Percentiles rank a stretch among this genome's conserved stretches.
Evolutionary conservation across 176 grass and related monocot genomes (phyloP).

Genomic region (Luzula sylvatica): DNA sequence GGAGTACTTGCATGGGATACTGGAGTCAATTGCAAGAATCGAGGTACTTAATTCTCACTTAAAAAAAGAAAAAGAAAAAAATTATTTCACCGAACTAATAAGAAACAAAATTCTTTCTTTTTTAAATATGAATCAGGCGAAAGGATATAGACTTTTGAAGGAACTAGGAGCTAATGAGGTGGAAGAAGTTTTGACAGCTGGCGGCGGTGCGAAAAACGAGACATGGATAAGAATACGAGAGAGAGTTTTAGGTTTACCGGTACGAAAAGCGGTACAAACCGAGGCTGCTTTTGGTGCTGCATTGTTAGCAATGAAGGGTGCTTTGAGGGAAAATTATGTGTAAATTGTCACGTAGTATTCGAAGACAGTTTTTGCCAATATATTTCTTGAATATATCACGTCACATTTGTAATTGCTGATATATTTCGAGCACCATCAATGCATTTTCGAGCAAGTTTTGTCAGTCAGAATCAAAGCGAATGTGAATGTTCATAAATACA

Average conservation of each 20-base stretch:
- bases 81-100: background rate
- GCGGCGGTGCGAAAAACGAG: slow-evolving; percentile 56
- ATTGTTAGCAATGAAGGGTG: slow-evolving; percentile 50
- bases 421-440: no score
- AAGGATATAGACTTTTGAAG: slow-evolving; percentile 47
- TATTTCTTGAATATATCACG: no score
- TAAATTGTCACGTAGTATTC: no score
- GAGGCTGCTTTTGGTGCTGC: slow-evolving; percentile 76
- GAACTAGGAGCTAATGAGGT: slow-evolving; percentile 41
- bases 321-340: background rate
- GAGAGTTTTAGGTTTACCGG: slow-evolving; percentile 60
- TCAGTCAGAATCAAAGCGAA: no score
- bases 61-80: background rate
- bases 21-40: slow-evolving; percentile 60
- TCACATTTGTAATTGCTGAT: no score
- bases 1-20: slow-evolving; percentile 52
- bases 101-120: background rate
- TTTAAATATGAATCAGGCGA: slow-evolving; percentile 27
- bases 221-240: slow-evolving; percentile 49
- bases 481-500: no score
- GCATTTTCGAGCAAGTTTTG: no score
- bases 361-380: no score
- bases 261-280: slow-evolving; percentile 42
- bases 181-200: slow-evolving; percentile 55
- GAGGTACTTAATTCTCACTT: slow-evolving; percentile 29